These are phyloP conservation scores for Alternaria rosae DNA, from an alignment of 2,329 filamentous ascomycete genomes.

Conservation along the genomic window DNA sequence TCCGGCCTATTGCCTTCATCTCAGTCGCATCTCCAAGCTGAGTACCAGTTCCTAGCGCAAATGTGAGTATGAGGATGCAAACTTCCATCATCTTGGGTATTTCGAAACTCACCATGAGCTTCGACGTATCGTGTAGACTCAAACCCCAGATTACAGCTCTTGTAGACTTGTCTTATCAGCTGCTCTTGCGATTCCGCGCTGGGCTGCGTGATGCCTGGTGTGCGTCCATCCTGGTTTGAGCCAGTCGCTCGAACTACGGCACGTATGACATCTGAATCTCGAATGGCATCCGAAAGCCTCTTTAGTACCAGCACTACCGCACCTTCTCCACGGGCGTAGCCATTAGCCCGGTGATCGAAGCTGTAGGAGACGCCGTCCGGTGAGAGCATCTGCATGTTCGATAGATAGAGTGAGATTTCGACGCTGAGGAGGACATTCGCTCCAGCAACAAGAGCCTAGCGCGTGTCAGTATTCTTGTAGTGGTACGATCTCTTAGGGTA, in stretches of 20 bases:
- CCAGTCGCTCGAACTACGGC: conserved; percentile 33
- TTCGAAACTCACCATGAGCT: no score
- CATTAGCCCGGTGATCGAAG: conserved; percentile 10
- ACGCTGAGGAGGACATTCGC: not conserved
- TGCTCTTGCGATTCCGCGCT: not conserved
- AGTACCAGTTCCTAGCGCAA: conserved; percentile 57
- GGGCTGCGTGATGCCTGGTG: conserved; percentile 14
- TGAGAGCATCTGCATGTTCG: not conserved
- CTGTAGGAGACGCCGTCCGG: not conserved
- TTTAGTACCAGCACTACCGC: conserved; percentile 35
- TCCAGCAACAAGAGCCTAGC: not conserved
- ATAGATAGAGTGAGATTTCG: not conserved
- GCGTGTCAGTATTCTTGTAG: not conserved
- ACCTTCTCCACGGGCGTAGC: conserved; percentile 40
- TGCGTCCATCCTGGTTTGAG: conserved; percentile 21
- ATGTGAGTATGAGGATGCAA: not conserved
- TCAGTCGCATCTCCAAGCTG: conserved; percentile 48
- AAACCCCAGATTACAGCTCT: conserved; percentile 30
- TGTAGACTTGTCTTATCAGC: not conserved
- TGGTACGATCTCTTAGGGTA: not conserved
- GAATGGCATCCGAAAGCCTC: conserved; percentile 24
- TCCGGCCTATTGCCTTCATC: conserved; percentile 7
- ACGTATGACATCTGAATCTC: conserved; percentile 33
- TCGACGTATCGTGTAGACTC: conserved; percentile 28
- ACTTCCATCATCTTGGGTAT: not conserved